These are phyloP conservation scores for Mortierella sp. DNA, from an alignment of 371 early-diverging fungal genomes.

Conservation along the genomic window DNA sequence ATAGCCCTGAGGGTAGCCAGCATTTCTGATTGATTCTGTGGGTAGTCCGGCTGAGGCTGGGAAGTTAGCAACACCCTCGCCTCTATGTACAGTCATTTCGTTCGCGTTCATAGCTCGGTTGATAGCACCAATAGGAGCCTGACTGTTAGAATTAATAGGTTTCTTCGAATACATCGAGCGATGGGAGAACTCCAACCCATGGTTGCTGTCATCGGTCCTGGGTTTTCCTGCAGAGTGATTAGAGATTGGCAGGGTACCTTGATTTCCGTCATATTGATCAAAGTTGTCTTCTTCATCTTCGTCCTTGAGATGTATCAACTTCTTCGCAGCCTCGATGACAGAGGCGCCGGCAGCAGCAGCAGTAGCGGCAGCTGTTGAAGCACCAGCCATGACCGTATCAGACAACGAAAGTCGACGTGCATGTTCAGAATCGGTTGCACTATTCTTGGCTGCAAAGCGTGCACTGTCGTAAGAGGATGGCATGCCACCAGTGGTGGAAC, in stretches of 20 bases:
- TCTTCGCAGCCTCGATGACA: constrained; percentile 37
- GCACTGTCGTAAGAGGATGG: constrained; percentile 13
- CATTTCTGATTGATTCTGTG: no score
- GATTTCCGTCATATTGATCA: constrained; percentile 1
- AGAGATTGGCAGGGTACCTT: not conserved
- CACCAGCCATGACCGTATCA: constrained; percentile 20
- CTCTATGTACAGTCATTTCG: no score
- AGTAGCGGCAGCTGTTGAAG: constrained; percentile 21
- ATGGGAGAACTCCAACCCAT: not conserved
- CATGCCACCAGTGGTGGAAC: constrained; percentile 15
- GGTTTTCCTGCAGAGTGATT: not conserved
- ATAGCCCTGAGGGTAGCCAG: no score
- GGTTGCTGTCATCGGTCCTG: not conserved
- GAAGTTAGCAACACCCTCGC: no score
- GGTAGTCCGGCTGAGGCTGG: no score
- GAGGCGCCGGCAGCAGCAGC: constrained; percentile 28
- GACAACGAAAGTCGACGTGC: constrained; percentile 5
- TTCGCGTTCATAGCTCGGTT: no score
- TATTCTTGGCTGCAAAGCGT: constrained; percentile 19
- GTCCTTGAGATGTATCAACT: constrained; percentile 12
- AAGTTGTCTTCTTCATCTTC: constrained; percentile 4
- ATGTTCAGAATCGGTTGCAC: not conserved
- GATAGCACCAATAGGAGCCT: no score
- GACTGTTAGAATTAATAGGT: not conserved
- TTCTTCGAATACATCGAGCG: not conserved